phyloP scores from a whole-genome alignment of 768 basidiomycete genomes.

The Leccinum incarnatum region DNA sequence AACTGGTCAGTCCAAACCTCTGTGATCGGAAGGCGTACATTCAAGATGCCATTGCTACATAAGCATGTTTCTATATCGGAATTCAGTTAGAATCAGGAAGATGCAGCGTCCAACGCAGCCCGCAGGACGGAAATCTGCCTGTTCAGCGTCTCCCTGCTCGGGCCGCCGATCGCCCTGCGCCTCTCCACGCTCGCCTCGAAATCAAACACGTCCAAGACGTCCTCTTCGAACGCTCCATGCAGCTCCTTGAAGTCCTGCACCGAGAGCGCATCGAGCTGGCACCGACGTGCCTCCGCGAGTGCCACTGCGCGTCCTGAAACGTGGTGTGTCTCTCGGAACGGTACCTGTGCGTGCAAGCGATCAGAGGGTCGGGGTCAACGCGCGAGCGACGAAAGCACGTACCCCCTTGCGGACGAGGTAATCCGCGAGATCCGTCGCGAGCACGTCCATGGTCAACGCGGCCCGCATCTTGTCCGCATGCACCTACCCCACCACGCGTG shows the following conservation, averaged over 20 bases:
- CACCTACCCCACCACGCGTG: constrained; percentile 49
- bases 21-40: too few species aligned
- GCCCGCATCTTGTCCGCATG: constrained; percentile 86
- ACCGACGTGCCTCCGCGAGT: constrained; percentile 78
- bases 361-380: too few species aligned
- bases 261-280: constrained; percentile 78
- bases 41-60: too few species aligned
- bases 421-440: constrained; percentile 98
- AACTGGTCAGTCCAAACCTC: too few species aligned
- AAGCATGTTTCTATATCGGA: too few species aligned
- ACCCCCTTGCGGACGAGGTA: constrained; percentile 99
- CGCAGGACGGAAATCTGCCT: constrained; percentile 82
- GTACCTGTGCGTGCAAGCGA: constrained; percentile 54
- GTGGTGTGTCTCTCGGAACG: constrained; percentile 98
- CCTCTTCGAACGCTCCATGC: constrained; percentile 73
- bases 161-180: constrained; percentile 87
- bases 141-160: constrained; percentile 79
- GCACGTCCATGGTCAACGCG: constrained; percentile 94
- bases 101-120: constrained; percentile 41
- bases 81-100: not conserved
- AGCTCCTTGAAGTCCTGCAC: constrained; percentile 77
- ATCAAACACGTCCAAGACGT: constrained; percentile 84
- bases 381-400: constrained; percentile 32
- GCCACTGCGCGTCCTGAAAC: constrained; percentile 96
- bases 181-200: constrained; percentile 96